Evolutionary conservation across 2,329 filamentous ascomycete genomes (phyloP).

Genomic region (Epichloe glyceriae): DNA sequence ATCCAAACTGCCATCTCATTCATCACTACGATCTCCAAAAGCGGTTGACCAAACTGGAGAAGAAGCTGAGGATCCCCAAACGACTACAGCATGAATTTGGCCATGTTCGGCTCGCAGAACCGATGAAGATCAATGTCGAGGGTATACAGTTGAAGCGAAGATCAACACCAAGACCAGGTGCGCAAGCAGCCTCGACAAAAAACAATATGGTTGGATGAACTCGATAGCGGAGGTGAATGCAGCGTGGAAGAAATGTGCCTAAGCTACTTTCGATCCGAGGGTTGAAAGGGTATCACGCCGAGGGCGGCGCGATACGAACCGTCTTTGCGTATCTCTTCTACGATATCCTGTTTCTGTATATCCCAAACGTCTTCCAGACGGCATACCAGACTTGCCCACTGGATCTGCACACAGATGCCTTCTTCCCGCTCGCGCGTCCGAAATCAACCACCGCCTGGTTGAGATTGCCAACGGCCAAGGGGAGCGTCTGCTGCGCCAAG

Average conservation of each 20-base stretch:
- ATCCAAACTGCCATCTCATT: slow-evolving; percentile 79
- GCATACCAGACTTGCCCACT: slow-evolving; percentile 87
- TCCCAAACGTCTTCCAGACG: slow-evolving; percentile 96
- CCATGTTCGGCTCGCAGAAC: slow-evolving; percentile 66
- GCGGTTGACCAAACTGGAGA: slow-evolving; percentile 83
- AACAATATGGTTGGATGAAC: slow-evolving; percentile 78
- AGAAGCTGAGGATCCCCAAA: slow-evolving; percentile 65
- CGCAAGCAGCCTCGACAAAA: slow-evolving; percentile 48
- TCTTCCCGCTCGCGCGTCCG: slow-evolving; percentile 75
- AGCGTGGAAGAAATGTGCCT: slow-evolving; percentile 92
- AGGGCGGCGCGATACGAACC: slow-evolving; percentile 85
- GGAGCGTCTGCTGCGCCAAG: slow-evolving; percentile 47
- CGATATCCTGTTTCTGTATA: slow-evolving; percentile 82
- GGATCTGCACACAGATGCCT: slow-evolving; percentile 84
- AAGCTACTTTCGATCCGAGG: slow-evolving; percentile 65
- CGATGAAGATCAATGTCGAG: slow-evolving; percentile 60
- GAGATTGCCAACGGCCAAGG: slow-evolving; percentile 78
- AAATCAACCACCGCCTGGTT: slow-evolving; percentile 78
- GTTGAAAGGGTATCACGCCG: slow-evolving; percentile 92
- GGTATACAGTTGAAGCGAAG: slow-evolving; percentile 65
- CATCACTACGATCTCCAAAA: slow-evolving; percentile 94
- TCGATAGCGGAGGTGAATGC: slow-evolving; percentile 58
- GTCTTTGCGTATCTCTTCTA: slow-evolving; percentile 84
- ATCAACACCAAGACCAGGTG: slow-evolving; percentile 27
- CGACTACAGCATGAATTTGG: slow-evolving; percentile 86